Evolutionary conservation across 1,284 basidiomycete species (phyloP).

Genomic region (Apiotrichum domesticum): DNA sequence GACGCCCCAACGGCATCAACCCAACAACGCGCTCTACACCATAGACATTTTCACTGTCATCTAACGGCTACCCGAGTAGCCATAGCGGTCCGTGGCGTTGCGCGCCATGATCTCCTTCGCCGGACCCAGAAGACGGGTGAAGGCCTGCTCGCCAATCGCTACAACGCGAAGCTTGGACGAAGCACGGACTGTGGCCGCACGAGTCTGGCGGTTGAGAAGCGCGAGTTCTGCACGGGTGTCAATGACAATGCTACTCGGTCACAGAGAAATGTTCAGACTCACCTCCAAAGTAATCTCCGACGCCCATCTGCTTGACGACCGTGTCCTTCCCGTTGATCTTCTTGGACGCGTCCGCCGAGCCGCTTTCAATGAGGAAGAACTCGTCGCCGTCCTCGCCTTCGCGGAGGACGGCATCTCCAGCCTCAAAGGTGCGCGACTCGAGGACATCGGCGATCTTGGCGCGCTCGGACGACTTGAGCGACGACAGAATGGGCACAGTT

Average conservation of each 20-base stretch:
- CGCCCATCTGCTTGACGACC: constrained; percentile 66
- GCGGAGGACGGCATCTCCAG: constrained; percentile 77
- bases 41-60: too few relatives aligned
- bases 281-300: constrained; percentile 99
- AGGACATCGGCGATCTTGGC: constrained; percentile 97
- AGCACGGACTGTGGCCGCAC: constrained; percentile 90
- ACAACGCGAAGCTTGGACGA: constrained; percentile 76
- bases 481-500: constrained; percentile 81
- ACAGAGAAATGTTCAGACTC: constrained; percentile 31
- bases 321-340: constrained; percentile 59
- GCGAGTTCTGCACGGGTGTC: constrained; percentile 60
- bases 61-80: constrained; percentile 13
- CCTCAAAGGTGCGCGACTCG: constrained; percentile 70
- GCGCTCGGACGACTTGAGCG: constrained; percentile 76
- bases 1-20: neutral
- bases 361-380: constrained; percentile 95
- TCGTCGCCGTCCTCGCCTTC: constrained; percentile 94
- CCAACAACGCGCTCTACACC: too few relatives aligned
- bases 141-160: constrained; percentile 85
- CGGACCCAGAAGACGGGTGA: constrained; percentile 88
- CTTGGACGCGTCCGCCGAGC: constrained; percentile 83
- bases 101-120: constrained; percentile 49
- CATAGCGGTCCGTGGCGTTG: constrained; percentile 45
- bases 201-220: constrained; percentile 73
- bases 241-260: neutral